These are phyloP conservation scores for Colletotrichum abscissum DNA, from an alignment of 2,329 filamentous ascomycete genomes.

Conservation along the genomic window DNA sequence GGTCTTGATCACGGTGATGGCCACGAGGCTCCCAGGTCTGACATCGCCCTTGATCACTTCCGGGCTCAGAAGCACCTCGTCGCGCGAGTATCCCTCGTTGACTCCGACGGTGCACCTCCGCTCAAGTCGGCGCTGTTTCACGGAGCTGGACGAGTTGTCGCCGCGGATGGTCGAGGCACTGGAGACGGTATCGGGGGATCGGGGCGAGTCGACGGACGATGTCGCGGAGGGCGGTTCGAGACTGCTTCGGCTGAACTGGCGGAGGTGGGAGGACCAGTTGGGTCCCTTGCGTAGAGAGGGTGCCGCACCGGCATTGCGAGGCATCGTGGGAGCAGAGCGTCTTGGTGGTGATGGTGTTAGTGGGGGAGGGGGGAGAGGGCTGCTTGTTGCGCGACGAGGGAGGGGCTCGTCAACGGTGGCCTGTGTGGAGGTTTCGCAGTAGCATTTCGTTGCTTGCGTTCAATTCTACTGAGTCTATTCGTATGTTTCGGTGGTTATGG, in stretches of 20 bases:
- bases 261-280: conserved; percentile 64
- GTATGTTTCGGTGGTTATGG: not conserved
- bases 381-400: conserved; percentile 26
- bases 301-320: conserved; percentile 52
- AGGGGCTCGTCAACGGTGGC: conserved; percentile 27
- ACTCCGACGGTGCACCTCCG: conserved; percentile 65
- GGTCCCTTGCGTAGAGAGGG: conserved; percentile 57
- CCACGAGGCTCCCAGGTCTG: conserved; percentile 76
- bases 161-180: conserved; percentile 60
- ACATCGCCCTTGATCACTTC: conserved; percentile 74
- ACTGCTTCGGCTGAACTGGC: conserved; percentile 62
- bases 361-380: not conserved
- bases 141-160: conserved; percentile 41
- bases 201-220: conserved; percentile 50
- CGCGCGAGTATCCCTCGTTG: conserved; percentile 80
- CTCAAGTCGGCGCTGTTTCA: conserved; percentile 50
- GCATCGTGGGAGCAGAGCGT: conserved; percentile 43
- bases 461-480: not conserved
- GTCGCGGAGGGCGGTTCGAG: conserved; percentile 52
- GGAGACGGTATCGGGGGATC: conserved; percentile 61
- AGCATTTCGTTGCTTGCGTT: conserved; percentile 23
- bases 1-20: conserved; percentile 72
- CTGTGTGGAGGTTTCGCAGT: conserved; percentile 17
- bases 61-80: conserved; percentile 84
- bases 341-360: not conserved